phyloP scores from a whole-genome alignment of 2,329 filamentous ascomycete genomes.

The Aspergillus nomiae region DNA sequence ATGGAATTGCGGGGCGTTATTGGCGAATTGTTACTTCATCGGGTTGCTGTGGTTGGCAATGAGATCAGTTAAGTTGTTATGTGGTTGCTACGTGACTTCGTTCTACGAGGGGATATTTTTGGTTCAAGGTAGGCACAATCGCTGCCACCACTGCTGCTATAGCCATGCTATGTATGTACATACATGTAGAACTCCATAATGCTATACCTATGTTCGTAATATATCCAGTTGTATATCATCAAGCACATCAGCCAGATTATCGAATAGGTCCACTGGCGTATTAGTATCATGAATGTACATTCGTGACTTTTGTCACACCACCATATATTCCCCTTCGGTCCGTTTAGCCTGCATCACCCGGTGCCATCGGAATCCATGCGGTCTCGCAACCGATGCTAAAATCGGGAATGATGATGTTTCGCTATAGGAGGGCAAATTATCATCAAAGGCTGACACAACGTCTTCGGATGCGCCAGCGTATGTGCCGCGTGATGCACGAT shows the following conservation, averaged over 20 bases:
- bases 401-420: conserved; percentile 1
- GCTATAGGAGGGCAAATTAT: conserved; percentile 14
- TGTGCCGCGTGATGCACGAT: neutral
- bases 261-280: neutral
- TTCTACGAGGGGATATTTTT: neutral
- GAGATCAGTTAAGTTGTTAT: neutral
- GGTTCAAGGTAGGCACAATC: neutral
- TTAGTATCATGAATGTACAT: neutral
- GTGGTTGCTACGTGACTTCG: neutral
- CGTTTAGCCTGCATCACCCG: conserved; percentile 40
- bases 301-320: conserved; percentile 28
- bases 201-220: neutral
- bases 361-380: conserved; percentile 40
- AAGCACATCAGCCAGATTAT: neutral
- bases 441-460: neutral
- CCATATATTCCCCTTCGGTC: conserved; percentile 42
- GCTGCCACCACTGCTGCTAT: neutral
- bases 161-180: neutral
- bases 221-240: neutral
- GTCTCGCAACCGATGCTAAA: conserved; percentile 7
- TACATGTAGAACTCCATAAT: neutral
- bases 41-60: neutral
- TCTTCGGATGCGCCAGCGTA: neutral
- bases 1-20: neutral
- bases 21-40: neutral